Conservation (phyloP, 2,329 filamentous ascomycete genomes). For the Passalora sequoiae region DNA sequence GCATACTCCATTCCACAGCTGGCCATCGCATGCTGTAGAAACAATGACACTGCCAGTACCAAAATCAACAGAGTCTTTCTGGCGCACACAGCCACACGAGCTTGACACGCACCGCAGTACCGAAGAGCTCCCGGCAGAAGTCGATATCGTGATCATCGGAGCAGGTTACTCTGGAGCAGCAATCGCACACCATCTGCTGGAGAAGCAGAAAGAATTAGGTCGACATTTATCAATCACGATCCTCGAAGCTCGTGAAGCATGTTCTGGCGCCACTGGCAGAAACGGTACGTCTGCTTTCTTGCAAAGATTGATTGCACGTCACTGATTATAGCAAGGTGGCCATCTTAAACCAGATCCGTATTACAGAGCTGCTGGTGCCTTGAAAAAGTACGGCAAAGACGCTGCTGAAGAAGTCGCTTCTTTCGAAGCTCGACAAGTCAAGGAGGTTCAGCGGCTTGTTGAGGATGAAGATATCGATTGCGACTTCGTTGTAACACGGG, state of each 20-base stretch:
- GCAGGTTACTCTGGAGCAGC: constrained; percentile 25
- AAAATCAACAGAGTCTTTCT: constrained; percentile 37
- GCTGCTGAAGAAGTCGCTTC: constrained; percentile 30
- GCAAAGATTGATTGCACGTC: background rate
- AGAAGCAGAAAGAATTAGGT: constrained; percentile 9
- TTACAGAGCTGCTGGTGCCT: constrained; percentile 23
- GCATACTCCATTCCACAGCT: too few relatives aligned
- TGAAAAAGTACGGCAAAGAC: constrained; percentile 27
- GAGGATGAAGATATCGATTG: constrained; percentile 41
- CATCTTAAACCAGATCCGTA: constrained; percentile 37
- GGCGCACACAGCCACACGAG: constrained; percentile 38
- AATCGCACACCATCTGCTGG: constrained; percentile 24
- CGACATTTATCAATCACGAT: constrained; percentile 19
- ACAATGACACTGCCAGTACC: constrained; percentile 18
- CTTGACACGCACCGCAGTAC: constrained; percentile 60
- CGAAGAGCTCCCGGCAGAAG: constrained; percentile 40
- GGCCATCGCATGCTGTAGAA: background rate
- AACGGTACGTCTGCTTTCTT: constrained; percentile 19
- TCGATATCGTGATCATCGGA: constrained; percentile 28
- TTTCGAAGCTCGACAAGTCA: constrained; percentile 33
- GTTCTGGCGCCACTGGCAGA: constrained; percentile 28
- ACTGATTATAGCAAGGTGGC: constrained; percentile 16
- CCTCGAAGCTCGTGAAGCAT: constrained; percentile 28
- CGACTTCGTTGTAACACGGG: constrained; percentile 41
- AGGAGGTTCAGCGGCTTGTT: constrained; percentile 36